Percentiles rank a stretch among this genome's conserved stretches.
phyloP scores from a whole-genome alignment of 352 stramenopile species.

The Phytopythium oedochilum region DNA sequence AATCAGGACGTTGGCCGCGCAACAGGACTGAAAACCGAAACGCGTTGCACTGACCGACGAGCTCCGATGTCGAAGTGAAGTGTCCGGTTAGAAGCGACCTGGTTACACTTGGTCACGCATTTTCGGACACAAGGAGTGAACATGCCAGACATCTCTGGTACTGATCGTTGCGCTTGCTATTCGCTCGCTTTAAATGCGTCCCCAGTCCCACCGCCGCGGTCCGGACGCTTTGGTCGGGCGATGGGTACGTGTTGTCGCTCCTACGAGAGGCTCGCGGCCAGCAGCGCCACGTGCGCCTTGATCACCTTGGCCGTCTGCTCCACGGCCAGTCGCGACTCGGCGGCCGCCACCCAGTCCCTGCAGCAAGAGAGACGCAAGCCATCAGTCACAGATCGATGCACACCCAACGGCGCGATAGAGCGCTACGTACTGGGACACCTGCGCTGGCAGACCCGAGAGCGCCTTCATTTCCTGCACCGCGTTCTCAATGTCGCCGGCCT shows the following conservation, averaged over 20 bases:
- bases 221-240: not conserved
- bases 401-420: not conserved
- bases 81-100: not conserved
- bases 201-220: too few species aligned
- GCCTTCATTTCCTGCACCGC: constrained; percentile 65
- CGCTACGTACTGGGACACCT: constrained; percentile 47
- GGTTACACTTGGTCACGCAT: too few species aligned
- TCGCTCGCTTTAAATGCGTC: not conserved
- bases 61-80: not conserved
- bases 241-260: not conserved
- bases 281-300: constrained; percentile 75
- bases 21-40: not conserved
- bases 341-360: constrained; percentile 69
- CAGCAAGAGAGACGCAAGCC: not conserved
- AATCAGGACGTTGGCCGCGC: too few species aligned
- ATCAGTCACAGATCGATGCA: not conserved
- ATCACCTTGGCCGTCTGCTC: constrained; percentile 82
- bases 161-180: not conserved
- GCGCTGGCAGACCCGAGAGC: constrained; percentile 53
- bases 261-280: constrained; percentile 82
- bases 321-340: constrained; percentile 67
- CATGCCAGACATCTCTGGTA: too few species aligned
- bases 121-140: too few species aligned
- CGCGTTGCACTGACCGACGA: not conserved
- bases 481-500: constrained; percentile 72